Evolutionary conservation across 2,329 filamentous ascomycete genomes (phyloP), one percentile per base, ranked within the genome.

Genomic region (Clathrospora elynae): DNA sequence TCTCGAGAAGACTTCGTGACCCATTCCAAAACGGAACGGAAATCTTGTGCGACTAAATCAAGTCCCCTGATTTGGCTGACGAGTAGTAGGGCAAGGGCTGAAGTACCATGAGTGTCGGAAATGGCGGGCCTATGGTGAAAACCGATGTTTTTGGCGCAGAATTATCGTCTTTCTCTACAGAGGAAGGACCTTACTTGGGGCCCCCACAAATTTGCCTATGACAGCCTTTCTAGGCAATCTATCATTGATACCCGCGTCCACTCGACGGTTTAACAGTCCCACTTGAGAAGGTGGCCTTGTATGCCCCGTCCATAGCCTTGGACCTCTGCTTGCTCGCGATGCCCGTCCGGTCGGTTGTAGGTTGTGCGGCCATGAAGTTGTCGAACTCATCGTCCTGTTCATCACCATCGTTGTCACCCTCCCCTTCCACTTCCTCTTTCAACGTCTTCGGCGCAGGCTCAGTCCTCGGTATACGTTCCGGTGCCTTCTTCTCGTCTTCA

Each of bases 311-410:
- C 46, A 67, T 40, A 33, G 73, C 77, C 48, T 78, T 75, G 36
- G 56, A 55, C 29, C 78, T 74, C 66, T 86, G 78, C 55, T 82
- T 83, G 2, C 82, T 79, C 26, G 78, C 73, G 30, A 87, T 85
- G 0, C 92, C 92, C 9, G 87, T 88, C 40, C 86, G 82, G 67
- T 96, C 92, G 0, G 91, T 96, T 12, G 95, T 83, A 0, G 90
- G 90, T 3, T 89, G 92, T 0, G 93, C 92, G 57, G 91, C 84
- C 63, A 96, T 95, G 69, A 99, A 95, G 55, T 86, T 86, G 64
- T 97, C 92, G 64, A 97, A 96, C 35, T 90, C 86, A 32, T 87
- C 87, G 39, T 93, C 86, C 20, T 53, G 47, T 11, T 83, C 80
- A 1, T 77, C 83, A 7, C 75, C 79, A 13, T 90, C 84, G 61